These are phyloP conservation scores for Farysia itapuensis DNA, from an alignment of 1,284 basidiomycete species.

Conservation along the genomic window DNA sequence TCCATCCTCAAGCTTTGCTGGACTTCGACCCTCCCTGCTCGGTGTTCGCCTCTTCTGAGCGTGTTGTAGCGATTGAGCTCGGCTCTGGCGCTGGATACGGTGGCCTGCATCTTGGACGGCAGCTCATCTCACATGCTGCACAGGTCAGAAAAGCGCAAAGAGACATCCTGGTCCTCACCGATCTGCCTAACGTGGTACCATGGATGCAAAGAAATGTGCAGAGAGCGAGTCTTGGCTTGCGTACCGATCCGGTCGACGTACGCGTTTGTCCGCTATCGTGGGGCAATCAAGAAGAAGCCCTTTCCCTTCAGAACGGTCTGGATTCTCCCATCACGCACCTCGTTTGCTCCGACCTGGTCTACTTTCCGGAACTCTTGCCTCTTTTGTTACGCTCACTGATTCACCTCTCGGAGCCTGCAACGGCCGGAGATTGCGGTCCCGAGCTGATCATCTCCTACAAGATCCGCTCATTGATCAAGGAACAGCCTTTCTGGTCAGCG, in stretches of 20 bases:
- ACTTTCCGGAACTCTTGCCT: conserved; percentile 56
- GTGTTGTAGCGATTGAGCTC: conserved; percentile 44
- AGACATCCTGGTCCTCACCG: conserved; percentile 45
- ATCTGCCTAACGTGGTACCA: conserved; percentile 52
- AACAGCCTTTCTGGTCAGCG: conserved; percentile 76
- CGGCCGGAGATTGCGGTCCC: conserved; percentile 3
- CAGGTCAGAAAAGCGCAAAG: neutral
- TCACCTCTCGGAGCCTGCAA: conserved; percentile 21
- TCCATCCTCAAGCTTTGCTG: conserved; percentile 15
- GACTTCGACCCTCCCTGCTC: conserved; percentile 54
- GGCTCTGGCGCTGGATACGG: conserved; percentile 54
- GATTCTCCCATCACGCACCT: conserved; percentile 38
- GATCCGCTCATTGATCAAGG: conserved; percentile 74
- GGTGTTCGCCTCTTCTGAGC: conserved; percentile 8
- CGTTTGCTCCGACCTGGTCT: conserved; percentile 57
- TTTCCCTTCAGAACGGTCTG: neutral
- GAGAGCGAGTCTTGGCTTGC: conserved; percentile 15
- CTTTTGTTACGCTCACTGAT: conserved; percentile 52
- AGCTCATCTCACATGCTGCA: conserved; percentile 15
- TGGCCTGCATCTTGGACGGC: conserved; percentile 47
- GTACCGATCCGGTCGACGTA: conserved; percentile 4
- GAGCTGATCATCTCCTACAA: conserved; percentile 65
- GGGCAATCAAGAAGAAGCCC: conserved; percentile 39
- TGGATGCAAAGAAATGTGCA: conserved; percentile 49
- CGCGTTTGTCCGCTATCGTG: conserved; percentile 42